Conservation (phyloP, 73 alveolate genomes). For the Durusdinium trenchii region DNA sequence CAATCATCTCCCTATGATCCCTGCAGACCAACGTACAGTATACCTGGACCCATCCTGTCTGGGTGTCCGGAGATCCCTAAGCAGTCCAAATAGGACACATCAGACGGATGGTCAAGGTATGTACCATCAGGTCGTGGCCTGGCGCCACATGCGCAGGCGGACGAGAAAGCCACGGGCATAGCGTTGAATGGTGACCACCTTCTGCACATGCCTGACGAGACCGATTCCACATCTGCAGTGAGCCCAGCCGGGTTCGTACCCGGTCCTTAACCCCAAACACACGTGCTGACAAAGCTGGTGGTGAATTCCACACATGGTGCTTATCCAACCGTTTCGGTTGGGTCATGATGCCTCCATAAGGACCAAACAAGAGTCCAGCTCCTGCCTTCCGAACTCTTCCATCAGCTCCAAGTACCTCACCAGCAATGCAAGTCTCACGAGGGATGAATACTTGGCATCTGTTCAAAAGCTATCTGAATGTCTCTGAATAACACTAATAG, state of each 20-base stretch:
- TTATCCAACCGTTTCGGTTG: no score
- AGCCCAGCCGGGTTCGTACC: not conserved
- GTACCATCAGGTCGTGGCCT: not conserved
- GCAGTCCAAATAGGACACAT: not conserved
- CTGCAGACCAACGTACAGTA: no score
- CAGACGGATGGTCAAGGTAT: not conserved
- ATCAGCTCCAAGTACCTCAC: slow-evolving; percentile 65
- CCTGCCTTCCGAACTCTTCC: slow-evolving; percentile 78
- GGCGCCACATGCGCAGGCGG: slow-evolving; percentile 95
- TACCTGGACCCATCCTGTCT: no score
- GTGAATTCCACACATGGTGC: not conserved
- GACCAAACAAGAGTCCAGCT: not conserved
- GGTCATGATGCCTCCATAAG: not conserved
- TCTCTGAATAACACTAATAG: no score
- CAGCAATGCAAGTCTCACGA: not conserved
- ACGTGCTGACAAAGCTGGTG: not conserved
- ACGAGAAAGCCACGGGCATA: slow-evolving; percentile 93
- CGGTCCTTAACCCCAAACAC: not conserved
- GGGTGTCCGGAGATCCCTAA: no score
- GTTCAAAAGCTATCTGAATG: not conserved
- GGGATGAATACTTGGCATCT: not conserved
- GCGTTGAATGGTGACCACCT: slow-evolving; percentile 89
- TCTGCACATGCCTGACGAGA: slow-evolving; percentile 44
- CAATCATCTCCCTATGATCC: no score
- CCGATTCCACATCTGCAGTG: not conserved